Evolutionary conservation across 192 early-diverging fungal species (phyloP), one percentile per base, ranked within the genome.

Genomic region (Coemansia sp.): DNA sequence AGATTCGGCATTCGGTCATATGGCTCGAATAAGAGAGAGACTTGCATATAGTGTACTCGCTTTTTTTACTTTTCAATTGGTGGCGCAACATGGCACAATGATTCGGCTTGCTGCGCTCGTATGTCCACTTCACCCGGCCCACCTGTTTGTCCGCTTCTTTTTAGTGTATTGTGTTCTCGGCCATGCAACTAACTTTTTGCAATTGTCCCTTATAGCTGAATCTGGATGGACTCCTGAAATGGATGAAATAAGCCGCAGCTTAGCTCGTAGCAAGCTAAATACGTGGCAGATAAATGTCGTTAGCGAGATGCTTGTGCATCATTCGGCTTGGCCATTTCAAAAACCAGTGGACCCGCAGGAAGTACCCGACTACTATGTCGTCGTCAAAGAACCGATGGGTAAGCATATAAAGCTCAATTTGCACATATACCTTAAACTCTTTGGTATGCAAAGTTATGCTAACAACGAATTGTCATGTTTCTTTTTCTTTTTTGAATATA

Each of bases 331-430:
- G 97, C 95, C 98, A 7, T 99, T 99, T 76, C 87, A 87, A 65
- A 88, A 93, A 41, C 95, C 96, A 10, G 98, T 99, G 10, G 89
- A 94, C 45, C 75, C 85, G 3, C 85, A 91, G 29, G 92, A 93
- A 34, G 96, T 99, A 1, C 87, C 93, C 3, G 95, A 98, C 74
- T 99, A 99, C 72, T 96, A 98, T 66, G 85, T 89, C 7, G 92
- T 98, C 36, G 95, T 99, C 76, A 97, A 90, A 59, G 89, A 98
- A 56, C 98, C 98, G 8, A 99, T 99, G 96, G 81, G 75, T 77
- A 77, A 65, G 75, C 48, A 27, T n/a, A 29, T n/a, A 33, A 56
- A 87, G 41, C 1, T 1, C n/a, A 14, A 3, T 16, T 45, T 8
- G 31, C 40, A 1, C 11, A 7, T 6, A 10, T 3, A n/a, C 9